phyloP scores from a whole-genome alignment of 2,329 filamentous ascomycete species.

The Botrytis galanthina region DNA sequence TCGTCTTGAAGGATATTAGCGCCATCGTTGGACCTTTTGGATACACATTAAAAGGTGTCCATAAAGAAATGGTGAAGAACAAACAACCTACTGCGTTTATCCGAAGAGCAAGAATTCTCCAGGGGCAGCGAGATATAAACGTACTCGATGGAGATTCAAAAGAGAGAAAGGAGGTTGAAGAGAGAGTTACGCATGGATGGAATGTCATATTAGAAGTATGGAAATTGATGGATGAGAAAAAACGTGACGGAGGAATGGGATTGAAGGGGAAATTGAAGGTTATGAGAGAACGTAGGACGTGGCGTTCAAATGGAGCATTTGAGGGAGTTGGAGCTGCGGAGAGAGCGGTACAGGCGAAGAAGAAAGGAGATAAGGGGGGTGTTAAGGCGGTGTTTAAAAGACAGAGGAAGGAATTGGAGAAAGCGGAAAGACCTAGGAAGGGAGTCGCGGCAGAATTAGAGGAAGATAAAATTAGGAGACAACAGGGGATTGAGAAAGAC shows the following conservation, averaged over 20 bases:
- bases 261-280: conserved; percentile 38
- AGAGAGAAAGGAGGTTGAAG: conserved; percentile 34
- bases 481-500: neutral
- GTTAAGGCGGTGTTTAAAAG: conserved; percentile 50
- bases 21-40: conserved; percentile 60
- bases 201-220: conserved; percentile 44
- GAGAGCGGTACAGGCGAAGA: conserved; percentile 47
- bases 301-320: conserved; percentile 43
- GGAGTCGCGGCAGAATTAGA: neutral
- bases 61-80: conserved; percentile 55
- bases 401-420: conserved; percentile 48
- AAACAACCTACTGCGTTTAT: conserved; percentile 54
- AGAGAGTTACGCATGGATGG: conserved; percentile 42
- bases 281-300: conserved; percentile 43
- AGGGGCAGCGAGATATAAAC: conserved; percentile 51
- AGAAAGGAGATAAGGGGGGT: conserved; percentile 39
- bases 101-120: conserved; percentile 56
- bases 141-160: conserved; percentile 40
- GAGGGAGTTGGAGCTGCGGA: conserved; percentile 49
- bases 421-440: conserved; percentile 40
- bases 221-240: conserved; percentile 40
- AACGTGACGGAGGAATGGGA: conserved; percentile 17
- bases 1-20: conserved; percentile 48
- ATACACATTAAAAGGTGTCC: conserved; percentile 62
- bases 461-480: neutral